Evolutionary conservation across 202 grass and related monocot genomes (phyloP), one percentile per base, ranked within the genome.

Genomic region (Digitaria exilis): DNA sequence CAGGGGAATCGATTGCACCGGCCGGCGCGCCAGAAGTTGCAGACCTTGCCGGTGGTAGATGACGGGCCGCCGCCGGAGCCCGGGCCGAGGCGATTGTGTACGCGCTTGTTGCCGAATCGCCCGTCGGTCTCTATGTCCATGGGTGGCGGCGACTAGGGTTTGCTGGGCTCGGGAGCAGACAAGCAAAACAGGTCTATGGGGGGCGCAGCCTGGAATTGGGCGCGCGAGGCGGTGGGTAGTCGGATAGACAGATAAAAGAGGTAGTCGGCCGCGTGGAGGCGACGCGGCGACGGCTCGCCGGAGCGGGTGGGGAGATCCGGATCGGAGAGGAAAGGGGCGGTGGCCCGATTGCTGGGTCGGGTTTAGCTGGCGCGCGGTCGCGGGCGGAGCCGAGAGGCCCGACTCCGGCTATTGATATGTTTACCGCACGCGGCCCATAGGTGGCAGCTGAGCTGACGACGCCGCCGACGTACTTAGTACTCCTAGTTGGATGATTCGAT

Each of bases 1-100:
- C 96, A 99, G 16, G 87, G 91, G 84, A 92, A 92, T 75, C 93
- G 93, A 26, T 87, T 99, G 89, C 96, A 99, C 25, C 91, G 93
- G 22, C 96, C 96, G 5, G 89, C 91, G 44, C 82, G 89, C 96
- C 96, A 99, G 46, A 84, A 88, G 78, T 69, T 86, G 86, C 96
- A 99, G 58, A 99, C 93, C 78, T 84, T 95, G 55, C 87, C 87
- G 5, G 31, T 51, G 55, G 89, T 72, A 7, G 88, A 87, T 10
- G 91, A 88, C 0, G 80, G 83, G 16, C 85, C 25, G 11, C 84
- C 68, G 9, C 80, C 79, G 21, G 91, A 60, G 10, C 86, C 48
- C 26, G 86, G 80, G 1, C 93, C 90, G 2, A 90, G 12, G n/a
- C 96, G 87, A 57, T 94, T 65, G 62, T 90, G 87, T 26, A 87